Conservation (phyloP, 345 rosid genomes). For the Brassica rapa region DNA sequence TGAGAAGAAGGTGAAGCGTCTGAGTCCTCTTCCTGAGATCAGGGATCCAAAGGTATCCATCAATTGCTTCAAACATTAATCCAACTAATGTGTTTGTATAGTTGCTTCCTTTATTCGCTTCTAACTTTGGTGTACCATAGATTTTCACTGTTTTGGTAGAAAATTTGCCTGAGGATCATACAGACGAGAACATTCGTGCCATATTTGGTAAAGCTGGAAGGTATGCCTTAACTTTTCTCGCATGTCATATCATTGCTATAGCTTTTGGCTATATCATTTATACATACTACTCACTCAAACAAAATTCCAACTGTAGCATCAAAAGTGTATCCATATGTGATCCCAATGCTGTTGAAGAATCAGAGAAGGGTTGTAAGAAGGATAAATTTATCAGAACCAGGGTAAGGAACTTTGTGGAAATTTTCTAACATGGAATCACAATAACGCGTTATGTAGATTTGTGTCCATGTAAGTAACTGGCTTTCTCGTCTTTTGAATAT, state of each 20-base stretch:
- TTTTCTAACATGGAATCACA: not conserved
- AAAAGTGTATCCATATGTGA: conserved; percentile 55
- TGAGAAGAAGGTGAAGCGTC: conserved; percentile 86
- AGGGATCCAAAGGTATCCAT: conserved; percentile 76
- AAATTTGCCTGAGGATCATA: conserved; percentile 89
- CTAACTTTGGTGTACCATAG: conserved; percentile 51
- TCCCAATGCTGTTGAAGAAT: conserved; percentile 61
- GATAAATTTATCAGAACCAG: conserved; percentile 57
- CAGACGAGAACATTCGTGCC: conserved; percentile 60
- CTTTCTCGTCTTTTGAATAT: conserved; percentile 16
- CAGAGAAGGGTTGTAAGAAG: conserved; percentile 56
- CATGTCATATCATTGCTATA: not conserved
- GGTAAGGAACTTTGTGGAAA: conserved; percentile 43
- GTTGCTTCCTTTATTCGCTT: conserved; percentile 9
- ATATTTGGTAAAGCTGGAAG: conserved; percentile 80
- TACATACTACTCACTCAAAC: not conserved
- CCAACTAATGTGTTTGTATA: not conserved
- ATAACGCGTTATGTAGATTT: not conserved
- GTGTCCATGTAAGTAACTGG: conserved; percentile 7
- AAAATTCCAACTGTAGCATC: conserved; percentile 47
- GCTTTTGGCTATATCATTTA: conserved; percentile 17
- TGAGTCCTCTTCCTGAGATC: conserved; percentile 57
- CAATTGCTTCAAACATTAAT: conserved; percentile 19
- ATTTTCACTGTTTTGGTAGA: conserved; percentile 84
- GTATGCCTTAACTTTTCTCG: conserved; percentile 43